A percentile compares a stretch with the other conserved stretches of the same genome.
Evolutionary conservation across 768 basidiomycete genomes (phyloP).

Genomic region (Gymnopilus junonius): DNA sequence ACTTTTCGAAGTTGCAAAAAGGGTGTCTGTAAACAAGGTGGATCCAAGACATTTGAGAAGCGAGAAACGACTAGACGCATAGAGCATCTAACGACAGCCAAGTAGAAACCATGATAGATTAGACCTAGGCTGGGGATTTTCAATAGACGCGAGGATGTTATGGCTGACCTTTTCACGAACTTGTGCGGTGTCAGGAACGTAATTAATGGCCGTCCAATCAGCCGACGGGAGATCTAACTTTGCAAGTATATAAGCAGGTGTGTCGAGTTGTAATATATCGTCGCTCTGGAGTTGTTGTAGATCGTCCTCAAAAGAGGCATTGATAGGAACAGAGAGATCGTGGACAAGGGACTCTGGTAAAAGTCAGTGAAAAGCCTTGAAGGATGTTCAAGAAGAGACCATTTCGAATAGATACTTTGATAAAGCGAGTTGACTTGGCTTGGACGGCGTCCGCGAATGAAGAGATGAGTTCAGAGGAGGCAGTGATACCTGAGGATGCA

Average conservation of each 20-base stretch:
- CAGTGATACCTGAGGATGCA: constrained; percentile 71
- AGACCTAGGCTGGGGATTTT: not conserved
- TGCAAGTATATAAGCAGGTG: constrained; percentile 78
- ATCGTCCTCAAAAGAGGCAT: constrained; percentile 64
- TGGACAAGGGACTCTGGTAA: constrained; percentile 69
- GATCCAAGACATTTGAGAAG: constrained; percentile 79
- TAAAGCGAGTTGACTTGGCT: constrained; percentile 60
- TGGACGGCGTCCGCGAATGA: constrained; percentile 63
- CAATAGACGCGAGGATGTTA: not conserved
- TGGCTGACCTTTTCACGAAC: constrained; percentile 76
- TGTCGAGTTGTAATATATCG: constrained; percentile 56
- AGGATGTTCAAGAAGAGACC: constrained; percentile 49
- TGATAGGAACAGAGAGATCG: constrained; percentile 51
- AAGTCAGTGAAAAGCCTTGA: constrained; percentile 18
- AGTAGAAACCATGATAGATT: not conserved
- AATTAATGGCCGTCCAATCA: constrained; percentile 78
- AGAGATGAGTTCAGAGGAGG: constrained; percentile 59
- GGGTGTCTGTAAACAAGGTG: constrained; percentile 65
- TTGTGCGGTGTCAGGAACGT: constrained; percentile 82
- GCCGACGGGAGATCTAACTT: constrained; percentile 60
- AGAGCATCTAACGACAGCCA: constrained; percentile 71
- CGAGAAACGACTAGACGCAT: constrained; percentile 76
- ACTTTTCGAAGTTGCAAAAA: constrained; percentile 79
- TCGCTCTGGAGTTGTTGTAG: constrained; percentile 56
- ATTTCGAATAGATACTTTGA: constrained; percentile 77